Evolutionary conservation across 2,329 filamentous ascomycete genomes (phyloP).

Genomic region (Ophidiomyces ophidiicola): DNA sequence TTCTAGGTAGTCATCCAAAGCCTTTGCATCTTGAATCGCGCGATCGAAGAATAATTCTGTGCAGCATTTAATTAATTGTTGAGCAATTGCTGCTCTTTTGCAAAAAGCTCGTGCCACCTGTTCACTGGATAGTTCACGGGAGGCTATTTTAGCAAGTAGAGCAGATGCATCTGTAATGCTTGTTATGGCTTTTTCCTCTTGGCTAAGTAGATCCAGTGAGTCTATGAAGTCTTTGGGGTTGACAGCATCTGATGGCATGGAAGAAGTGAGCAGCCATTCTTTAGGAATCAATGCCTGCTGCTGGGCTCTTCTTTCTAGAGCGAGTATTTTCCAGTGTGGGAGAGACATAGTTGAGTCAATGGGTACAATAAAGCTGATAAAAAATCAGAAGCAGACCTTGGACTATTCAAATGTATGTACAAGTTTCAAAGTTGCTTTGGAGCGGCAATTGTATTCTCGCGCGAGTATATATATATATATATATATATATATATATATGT

Average conservation of each 20-base stretch:
- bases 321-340: conserved; percentile 11
- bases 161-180: conserved; percentile 7
- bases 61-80: conserved; percentile 18
- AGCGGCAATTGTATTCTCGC: too few relatives aligned
- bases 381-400: too few relatives aligned
- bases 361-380: too few relatives aligned
- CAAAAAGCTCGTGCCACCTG: conserved; percentile 20
- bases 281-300: conserved; percentile 10
- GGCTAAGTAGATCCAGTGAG: conserved; percentile 6
- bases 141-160: conserved; percentile 7
- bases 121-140: conserved; percentile 15
- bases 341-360: too few relatives aligned
- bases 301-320: conserved; percentile 8
- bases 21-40: conserved; percentile 16
- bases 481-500: too few relatives aligned
- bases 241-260: conserved; percentile 1
- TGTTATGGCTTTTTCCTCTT: conserved; percentile 10
- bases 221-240: conserved; percentile 8
- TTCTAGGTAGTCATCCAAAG: conserved; percentile 16
- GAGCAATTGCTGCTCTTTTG: conserved; percentile 20
- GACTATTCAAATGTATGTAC: too few relatives aligned
- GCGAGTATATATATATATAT: too few relatives aligned
- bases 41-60: conserved; percentile 19
- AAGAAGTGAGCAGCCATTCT: conserved; percentile 9
- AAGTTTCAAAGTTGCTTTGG: too few relatives aligned